These are phyloP conservation scores for Globisporangium nunn DNA, from an alignment of 352 stramenopile species.

Conservation along the genomic window DNA sequence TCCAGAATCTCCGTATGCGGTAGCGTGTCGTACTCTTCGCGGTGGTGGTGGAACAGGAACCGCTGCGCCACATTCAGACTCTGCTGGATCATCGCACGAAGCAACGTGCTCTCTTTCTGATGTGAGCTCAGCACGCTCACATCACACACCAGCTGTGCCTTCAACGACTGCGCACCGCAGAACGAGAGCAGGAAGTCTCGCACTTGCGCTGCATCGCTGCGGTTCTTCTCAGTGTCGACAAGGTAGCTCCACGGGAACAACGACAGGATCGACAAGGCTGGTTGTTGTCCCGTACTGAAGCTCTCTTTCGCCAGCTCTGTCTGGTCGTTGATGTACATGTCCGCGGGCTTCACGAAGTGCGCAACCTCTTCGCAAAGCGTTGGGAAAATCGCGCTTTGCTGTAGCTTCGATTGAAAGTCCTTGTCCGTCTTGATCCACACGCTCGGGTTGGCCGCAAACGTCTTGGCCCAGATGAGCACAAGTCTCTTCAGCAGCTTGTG, in stretches of 20 bases:
- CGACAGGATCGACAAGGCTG: conserved; percentile 32
- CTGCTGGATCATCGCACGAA: conserved; percentile 17
- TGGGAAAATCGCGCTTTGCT: conserved; percentile 26
- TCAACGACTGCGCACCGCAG: conserved; percentile 47
- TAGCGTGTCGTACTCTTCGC: conserved; percentile 29
- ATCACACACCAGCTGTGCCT: conserved; percentile 37
- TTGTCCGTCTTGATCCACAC: conserved; percentile 7
- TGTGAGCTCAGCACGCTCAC: conserved; percentile 37
- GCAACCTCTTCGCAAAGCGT: conserved; percentile 8
- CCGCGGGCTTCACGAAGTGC: conserved; percentile 15
- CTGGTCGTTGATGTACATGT: conserved; percentile 72
- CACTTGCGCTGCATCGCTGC: conserved; percentile 12
- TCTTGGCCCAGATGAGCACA: conserved; percentile 11
- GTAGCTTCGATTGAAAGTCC: conserved; percentile 19
- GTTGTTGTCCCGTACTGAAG: conserved; percentile 7
- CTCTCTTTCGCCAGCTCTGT: conserved; percentile 26
- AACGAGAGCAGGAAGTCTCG: conserved; percentile 32
- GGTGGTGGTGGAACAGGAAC: conserved; percentile 43
- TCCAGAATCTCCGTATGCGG: conserved; percentile 22
- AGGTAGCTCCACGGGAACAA: conserved; percentile 53
- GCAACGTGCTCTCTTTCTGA: conserved; percentile 16
- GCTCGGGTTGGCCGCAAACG: conserved; percentile 6
- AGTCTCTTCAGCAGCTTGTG: conserved; percentile 12
- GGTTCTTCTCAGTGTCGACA: conserved; percentile 9
- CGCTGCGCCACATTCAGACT: conserved; percentile 43